A percentile compares a stretch with the other conserved stretches of the same genome.
Evolutionary conservation across 75 land plant species (phyloP).

Genomic region (Cryptomeria japonica): DNA sequence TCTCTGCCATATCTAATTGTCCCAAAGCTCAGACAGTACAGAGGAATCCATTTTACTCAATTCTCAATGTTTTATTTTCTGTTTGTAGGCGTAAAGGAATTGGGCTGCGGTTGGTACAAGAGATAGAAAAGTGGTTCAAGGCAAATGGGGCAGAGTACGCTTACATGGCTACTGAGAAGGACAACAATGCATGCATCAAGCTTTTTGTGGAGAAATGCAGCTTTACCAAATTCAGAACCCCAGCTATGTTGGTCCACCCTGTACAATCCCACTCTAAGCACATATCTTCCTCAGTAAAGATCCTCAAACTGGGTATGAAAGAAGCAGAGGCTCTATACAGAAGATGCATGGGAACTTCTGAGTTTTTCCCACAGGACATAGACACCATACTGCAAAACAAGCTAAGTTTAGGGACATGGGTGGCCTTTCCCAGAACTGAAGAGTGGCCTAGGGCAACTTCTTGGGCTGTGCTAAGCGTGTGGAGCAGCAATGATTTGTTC

Average conservation of each 20-base stretch:
- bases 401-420: slow-evolving; percentile 65
- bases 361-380: slow-evolving; percentile 65
- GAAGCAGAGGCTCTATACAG: slow-evolving; percentile 48
- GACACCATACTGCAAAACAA: slow-evolving; percentile 30
- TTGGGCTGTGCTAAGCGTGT: slow-evolving; percentile 62
- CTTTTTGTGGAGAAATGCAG: slow-evolving; percentile 48
- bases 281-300: slow-evolving; percentile 15
- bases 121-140: slow-evolving; percentile 44
- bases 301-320: slow-evolving; percentile 18
- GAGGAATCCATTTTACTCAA: no score
- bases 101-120: slow-evolving; percentile 29
- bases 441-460: slow-evolving; percentile 5
- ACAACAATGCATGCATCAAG: slow-evolving; percentile 46
- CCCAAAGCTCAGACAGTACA: no score
- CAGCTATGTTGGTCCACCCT: slow-evolving; percentile 57
- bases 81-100: slow-evolving; percentile 40
- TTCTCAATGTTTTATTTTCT: neutral
- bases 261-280: slow-evolving; percentile 23
- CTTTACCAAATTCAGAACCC: slow-evolving; percentile 44
- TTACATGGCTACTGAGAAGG: slow-evolving; percentile 72
- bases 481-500: slow-evolving; percentile 60
- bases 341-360: slow-evolving; percentile 27
- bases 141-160: slow-evolving; percentile 37
- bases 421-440: slow-evolving; percentile 31
- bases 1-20: no score